Base-by-base conservation (phyloP, 2,329 filamentous ascomycete genomes). In the Ceratocystis lukuohia region DNA sequence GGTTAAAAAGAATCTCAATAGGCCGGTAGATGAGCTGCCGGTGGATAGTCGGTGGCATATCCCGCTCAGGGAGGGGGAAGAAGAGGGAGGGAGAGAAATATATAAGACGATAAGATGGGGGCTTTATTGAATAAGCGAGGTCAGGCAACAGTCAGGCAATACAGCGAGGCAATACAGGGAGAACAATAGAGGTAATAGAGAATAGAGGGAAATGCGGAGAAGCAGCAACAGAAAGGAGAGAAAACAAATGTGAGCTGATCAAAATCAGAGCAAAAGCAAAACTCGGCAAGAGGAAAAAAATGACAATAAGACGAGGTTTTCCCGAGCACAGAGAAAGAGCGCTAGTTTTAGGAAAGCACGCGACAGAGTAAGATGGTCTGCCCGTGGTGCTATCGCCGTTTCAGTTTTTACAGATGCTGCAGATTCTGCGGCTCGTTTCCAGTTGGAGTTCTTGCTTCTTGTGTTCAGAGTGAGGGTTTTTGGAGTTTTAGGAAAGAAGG, bases 1-100 rank as follows among this genome's bases (percentile, higher is more conserved):
- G 71, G 59, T 68, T 68, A 65, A 72, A 69, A 57, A 73, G 69
- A 66, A 71, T 69, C 67, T 73, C 70, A 72, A 75, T 66, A 68
- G 74, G 73, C 70, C 71, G 71, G 62, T 70, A 67, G 44, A 74
- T 70, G 70, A 72, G 68, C 67, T 71, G 46, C 64, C 63, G 57
- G 48, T 64, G 67, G 56, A 64, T 30, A 12, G 46, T 64, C 61
- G 41, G 64, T 61, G 67, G 64, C 67, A 68, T 68, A 22, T 66
- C 67, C 61, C 67, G 63, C 61, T 48, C 64, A 59, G 64, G 64
- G 61, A 63, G 46, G 7, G n/a, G 37, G 33, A 61, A 12, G 22
- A 37, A 12, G 41, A 37, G 30, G 50, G n/a, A n/a, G 6, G 45
- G 33, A 53, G 59, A 17, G 12, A 59, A 59, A 37, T 30, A 59